Percentiles rank a stretch among this genome's conserved stretches.
Conservation (phyloP, 2,329 filamentous ascomycete genomes). For the Cordyceps fumosorosea region DNA sequence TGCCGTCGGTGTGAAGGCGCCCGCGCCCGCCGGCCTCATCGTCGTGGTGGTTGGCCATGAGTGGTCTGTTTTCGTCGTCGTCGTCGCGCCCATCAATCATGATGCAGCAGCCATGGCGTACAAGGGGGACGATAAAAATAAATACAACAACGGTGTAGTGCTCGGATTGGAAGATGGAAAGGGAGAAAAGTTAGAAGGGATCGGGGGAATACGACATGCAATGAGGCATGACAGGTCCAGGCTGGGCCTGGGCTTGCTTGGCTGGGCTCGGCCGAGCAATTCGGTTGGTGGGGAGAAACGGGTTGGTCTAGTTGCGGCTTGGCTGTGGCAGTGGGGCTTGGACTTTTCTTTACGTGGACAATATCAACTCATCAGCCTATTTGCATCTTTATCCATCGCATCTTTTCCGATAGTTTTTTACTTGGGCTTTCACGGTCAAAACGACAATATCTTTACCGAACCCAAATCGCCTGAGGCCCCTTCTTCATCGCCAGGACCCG, state of each 20-base stretch:
- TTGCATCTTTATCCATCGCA: neutral
- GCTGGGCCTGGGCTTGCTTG: neutral
- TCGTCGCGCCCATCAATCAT: constrained; percentile 18
- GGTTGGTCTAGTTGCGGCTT: neutral
- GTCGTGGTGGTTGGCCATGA: constrained; percentile 16
- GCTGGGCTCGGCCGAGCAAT: neutral
- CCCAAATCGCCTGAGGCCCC: neutral
- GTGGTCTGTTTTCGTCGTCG: constrained; percentile 19
- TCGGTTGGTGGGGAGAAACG: no score
- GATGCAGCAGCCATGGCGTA: constrained; percentile 8
- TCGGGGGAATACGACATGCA: neutral
- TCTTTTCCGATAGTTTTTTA: neutral
- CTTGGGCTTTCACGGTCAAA: neutral
- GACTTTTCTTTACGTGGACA: neutral
- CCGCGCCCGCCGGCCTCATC: constrained; percentile 1
- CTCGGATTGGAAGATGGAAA: neutral
- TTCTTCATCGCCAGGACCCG: neutral
- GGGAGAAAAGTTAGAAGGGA: neutral
- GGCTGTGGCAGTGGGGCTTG: neutral
- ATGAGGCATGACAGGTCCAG: neutral
- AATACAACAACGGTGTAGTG: neutral
- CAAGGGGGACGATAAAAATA: neutral
- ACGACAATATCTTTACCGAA: neutral
- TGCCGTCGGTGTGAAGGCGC: neutral
- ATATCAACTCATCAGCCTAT: neutral